Base-by-base conservation (phyloP, 257 asterid species). In the Nicotiana tomentosiformis region DNA sequence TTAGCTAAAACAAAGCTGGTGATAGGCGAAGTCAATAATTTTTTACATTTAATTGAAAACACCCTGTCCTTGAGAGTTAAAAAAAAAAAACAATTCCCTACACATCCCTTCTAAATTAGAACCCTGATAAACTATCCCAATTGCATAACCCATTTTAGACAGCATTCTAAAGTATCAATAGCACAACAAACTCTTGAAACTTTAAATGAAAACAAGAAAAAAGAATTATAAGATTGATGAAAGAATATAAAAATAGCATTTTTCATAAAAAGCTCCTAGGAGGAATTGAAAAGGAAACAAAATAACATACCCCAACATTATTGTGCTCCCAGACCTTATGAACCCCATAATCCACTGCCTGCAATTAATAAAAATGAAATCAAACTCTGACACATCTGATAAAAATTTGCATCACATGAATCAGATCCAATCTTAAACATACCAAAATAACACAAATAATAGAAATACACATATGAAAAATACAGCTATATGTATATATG, bases 281-380 rank as follows among this genome's bases (percentile, higher is more conserved):
- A 62, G 1, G 60, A 23, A 43, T 43, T 43, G 49, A 43, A 43
- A 20, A n/a, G 10, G 11, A 20, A 30, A 37, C 11, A 6, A 82
- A 32, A 29, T 64, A 20, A 14, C 76, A 37, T 85, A 88, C 89
- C 89, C 90, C 90, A 69, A 88, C 62, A 66, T 88, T 88, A 68
- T 88, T 85, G 26, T 66, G 65, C 82, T 88, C 89, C 88, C 87
- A 88, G 20, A 88, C 77, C 74, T 49, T 88, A 20, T 80, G 87
- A 72, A 88, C 90, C 26, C 90, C 89, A 37, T 88, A 85, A 62
- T 88, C 90, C 81, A 88, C 90, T 55, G 86, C 89, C 90, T 88
- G 90, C 81, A 85, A 66, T 32, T 60, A 23, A 5, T 18, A 2
- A 57, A 37, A 68, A 17, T 4, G 2, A 60, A 55, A 23, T 43